Conservation (phyloP, 1,284 basidiomycete species). For the Gomphus sp. region DNA sequence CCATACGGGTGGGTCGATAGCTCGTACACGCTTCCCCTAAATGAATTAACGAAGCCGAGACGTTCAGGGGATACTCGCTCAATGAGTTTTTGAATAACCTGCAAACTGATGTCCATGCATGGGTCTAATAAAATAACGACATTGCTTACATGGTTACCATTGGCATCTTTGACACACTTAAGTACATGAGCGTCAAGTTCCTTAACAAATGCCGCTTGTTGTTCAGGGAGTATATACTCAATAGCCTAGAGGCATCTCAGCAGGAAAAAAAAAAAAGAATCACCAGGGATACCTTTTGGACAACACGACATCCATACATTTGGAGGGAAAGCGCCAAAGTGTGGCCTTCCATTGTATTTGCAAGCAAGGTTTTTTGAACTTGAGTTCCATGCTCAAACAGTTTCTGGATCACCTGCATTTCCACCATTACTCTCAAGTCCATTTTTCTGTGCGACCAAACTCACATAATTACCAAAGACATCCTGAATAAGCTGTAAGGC, state of each 20-base stretch:
- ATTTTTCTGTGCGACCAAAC: conserved; percentile 18
- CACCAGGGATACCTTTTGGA: conserved; percentile 57
- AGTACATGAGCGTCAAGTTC: conserved; percentile 81
- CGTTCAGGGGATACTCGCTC: conserved; percentile 71
- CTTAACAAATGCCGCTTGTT: conserved; percentile 66
- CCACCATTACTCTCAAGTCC: background rate
- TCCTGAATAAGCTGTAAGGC: conserved; percentile 81
- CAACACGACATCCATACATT: conserved; percentile 94
- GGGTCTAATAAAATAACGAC: background rate
- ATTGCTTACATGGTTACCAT: conserved; percentile 83
- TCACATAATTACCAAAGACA: conserved; percentile 94
- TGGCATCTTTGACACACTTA: conserved; percentile 85
- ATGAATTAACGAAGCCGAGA: conserved; percentile 70
- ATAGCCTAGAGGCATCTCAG: conserved; percentile 50
- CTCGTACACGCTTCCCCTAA: conserved; percentile 77
- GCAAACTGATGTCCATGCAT: conserved; percentile 11
- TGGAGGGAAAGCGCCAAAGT: conserved; percentile 77
- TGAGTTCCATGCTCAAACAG: conserved; percentile 85
- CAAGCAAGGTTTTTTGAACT: conserved; percentile 65
- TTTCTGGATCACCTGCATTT: conserved; percentile 81
- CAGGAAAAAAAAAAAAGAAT: conserved; percentile 1
- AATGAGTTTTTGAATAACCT: conserved; percentile 80
- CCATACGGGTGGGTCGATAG: conserved; percentile 90
- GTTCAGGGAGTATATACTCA: conserved; percentile 70
- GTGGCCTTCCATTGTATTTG: conserved; percentile 72